phyloP scores from a whole-genome alignment of 1,139 yeast species.

The Geotrichum phurueaensis region DNA sequence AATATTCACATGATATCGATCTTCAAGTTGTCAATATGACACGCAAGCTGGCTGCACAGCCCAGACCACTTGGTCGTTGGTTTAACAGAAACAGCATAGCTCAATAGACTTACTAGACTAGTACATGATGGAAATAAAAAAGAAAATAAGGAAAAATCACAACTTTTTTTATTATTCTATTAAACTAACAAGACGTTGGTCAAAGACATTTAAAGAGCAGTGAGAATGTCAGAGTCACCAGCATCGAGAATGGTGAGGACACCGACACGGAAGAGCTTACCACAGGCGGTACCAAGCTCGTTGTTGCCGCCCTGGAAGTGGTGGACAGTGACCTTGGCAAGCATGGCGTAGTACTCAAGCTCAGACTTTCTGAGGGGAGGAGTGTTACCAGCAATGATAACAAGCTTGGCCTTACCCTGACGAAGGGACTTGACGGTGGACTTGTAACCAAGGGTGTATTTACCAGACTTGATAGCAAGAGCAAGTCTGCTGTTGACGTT shows the following conservation, averaged over 20 bases:
- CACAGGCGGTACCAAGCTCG: constrained; percentile 99
- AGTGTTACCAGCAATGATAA: constrained; percentile 98
- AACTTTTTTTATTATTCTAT: background rate
- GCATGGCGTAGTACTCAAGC: constrained; percentile 99
- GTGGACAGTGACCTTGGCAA: constrained; percentile 92
- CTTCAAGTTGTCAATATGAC: no score
- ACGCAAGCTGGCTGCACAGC: no score
- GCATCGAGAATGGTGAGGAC: constrained; percentile 93
- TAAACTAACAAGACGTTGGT: background rate
- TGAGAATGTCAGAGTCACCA: constrained; percentile 99
- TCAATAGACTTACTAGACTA: no score
- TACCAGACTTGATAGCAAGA: constrained; percentile 98
- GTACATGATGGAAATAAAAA: no score
- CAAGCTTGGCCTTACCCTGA: constrained; percentile 91
- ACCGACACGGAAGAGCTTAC: constrained; percentile 99
- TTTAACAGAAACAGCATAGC: no score
- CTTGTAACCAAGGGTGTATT: constrained; percentile 99
- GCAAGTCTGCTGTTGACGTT: constrained; percentile 98
- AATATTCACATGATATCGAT: no score
- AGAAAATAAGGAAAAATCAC: background rate
- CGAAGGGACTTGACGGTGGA: constrained; percentile 97
- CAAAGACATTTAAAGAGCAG: constrained; percentile 32
- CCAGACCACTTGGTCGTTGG: no score
- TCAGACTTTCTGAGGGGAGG: constrained; percentile 99
- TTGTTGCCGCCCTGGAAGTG: constrained; percentile 99